Evolutionary conservation across 345 rosid species (phyloP), one percentile per base, ranked within the genome.

Genomic region (Camelina sativa): DNA sequence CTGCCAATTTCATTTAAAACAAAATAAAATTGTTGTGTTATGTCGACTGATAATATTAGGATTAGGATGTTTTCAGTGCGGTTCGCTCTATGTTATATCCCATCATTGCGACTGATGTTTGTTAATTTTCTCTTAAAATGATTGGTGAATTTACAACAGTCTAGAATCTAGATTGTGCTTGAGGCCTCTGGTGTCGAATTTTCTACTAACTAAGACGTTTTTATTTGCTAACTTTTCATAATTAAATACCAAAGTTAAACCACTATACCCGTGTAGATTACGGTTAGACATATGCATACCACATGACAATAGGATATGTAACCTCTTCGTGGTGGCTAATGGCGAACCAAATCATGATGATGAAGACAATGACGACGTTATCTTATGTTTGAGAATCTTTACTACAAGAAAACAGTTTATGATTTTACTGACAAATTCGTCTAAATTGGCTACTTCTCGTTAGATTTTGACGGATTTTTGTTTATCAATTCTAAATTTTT

Each of bases 91-190:
- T 66, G 32, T 57, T 47, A 37, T 35, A 66, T 74, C 78, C 35
- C 53, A 74, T 66, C 61, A 66, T 58, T 66, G 22, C 40, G n/a
- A 66, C 37, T 74, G 60, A 66, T 67, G 58, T 56, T 65, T n/a
- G 51, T 57, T 65, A n/a, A 35, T 28, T 28, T 16, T 20, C 30
- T 13, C 47, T 55, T 73, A 13, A 64, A 50, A 16, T 50, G 67
- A 66, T 66, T 74, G 72, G 77, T 54, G 20, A 50, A 74, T 25
- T 74, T 50, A 48, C 34, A 46, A 47, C 19, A 40, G 9, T 62
- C 11, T 25, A 28, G 16, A 62, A 43, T 65, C 72, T 65, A 73
- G 59, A 57, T 65, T 73, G 71, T 73, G 30, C 65, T 44, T 7
- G 65, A 55, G 28, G 61, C 62, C 8, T 23, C 8, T 40, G 54